Evolutionary conservation across 768 basidiomycete species (phyloP).

Genomic region (Tulasnella sp.): DNA sequence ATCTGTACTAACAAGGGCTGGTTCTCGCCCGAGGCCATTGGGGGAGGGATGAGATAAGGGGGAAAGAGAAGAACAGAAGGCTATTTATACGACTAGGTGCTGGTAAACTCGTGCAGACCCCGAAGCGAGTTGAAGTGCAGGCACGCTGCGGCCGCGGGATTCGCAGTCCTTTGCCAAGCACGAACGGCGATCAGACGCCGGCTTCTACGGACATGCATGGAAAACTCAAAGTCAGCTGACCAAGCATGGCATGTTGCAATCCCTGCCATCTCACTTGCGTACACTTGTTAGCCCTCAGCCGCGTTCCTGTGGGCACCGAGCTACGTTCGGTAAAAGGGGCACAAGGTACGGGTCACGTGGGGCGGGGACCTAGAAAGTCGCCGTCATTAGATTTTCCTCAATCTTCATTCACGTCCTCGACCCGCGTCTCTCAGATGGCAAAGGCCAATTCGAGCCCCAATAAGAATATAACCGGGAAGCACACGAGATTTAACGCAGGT

Average conservation of each 20-base stretch:
- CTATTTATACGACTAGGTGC: not conserved
- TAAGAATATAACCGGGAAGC: not conserved
- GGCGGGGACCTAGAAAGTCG: not conserved
- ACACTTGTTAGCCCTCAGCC: too few relatives aligned
- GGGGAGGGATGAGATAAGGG: not conserved
- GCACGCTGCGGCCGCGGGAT: constrained; percentile 4
- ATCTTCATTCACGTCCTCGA: not conserved
- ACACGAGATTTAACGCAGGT: not conserved
- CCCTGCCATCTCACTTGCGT: not conserved
- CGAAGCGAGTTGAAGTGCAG: not conserved
- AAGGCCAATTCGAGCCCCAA: not conserved
- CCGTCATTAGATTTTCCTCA: constrained; percentile 4
- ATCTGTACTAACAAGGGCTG: not conserved
- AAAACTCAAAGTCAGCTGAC: not conserved
- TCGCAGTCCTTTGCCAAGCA: not conserved
- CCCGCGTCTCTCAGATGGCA: not conserved
- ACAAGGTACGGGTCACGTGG: not conserved
- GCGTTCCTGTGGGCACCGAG: too few relatives aligned
- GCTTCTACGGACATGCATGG: not conserved
- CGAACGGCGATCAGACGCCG: not conserved
- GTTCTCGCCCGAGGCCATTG: not conserved
- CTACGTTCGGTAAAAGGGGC: not conserved
- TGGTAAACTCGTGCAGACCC: not conserved
- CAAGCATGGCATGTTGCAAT: not conserved
- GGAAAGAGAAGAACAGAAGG: not conserved